phyloP scores from a whole-genome alignment of 2,329 filamentous ascomycete species.

The Trichoderma hamatum region DNA sequence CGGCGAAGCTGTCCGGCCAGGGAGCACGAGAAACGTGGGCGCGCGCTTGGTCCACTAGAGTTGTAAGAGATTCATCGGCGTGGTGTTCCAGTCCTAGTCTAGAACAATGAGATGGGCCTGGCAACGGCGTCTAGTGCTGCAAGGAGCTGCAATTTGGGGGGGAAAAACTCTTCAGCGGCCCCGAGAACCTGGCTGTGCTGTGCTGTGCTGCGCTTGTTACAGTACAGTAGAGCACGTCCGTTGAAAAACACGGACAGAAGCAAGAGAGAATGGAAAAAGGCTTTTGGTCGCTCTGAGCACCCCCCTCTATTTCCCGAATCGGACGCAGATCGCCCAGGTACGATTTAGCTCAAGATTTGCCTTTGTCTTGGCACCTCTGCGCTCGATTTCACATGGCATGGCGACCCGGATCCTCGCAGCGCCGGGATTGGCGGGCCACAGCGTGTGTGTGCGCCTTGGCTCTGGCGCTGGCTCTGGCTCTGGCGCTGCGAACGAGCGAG shows the following conservation, averaged over 20 bases:
- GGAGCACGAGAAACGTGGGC: not conserved
- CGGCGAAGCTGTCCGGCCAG: not conserved
- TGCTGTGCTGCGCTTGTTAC: too few relatives aligned
- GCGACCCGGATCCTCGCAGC: not conserved
- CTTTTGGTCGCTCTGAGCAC: not conserved
- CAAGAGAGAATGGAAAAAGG: not conserved
- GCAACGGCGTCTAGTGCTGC: not conserved
- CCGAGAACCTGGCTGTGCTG: too few relatives aligned
- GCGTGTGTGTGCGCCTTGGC: not conserved
- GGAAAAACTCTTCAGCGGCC: not conserved
- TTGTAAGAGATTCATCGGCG: not conserved
- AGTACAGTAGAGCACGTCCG: too few relatives aligned
- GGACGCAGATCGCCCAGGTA: not conserved
- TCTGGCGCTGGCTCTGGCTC: not conserved
- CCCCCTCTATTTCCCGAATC: constrained; percentile 7
- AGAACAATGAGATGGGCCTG: not conserved
- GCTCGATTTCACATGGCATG: constrained; percentile 22
- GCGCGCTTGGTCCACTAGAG: not conserved
- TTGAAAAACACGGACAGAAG: too few relatives aligned
- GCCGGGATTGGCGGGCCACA: not conserved
- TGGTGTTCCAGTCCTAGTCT: not conserved
- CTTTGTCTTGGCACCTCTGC: constrained; percentile 10
- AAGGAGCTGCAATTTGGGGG: not conserved
- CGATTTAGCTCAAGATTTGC: constrained; percentile 19
- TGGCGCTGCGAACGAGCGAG: too few relatives aligned